Conservation (phyloP, 23 red algal genomes). For the Porphyridium purpureum region DNA sequence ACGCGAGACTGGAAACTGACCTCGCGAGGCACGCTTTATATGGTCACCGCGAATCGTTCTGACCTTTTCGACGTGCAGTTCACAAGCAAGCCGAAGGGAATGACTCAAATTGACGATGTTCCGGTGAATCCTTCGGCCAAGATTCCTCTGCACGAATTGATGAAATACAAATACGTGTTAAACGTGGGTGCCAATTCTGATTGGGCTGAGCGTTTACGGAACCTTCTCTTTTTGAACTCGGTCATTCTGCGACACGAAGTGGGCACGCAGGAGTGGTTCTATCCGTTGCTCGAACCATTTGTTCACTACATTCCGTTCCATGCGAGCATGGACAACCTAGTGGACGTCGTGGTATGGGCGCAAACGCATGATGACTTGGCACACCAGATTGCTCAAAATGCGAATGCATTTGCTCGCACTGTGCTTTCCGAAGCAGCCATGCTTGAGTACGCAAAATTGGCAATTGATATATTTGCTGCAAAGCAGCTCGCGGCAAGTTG, state of each 20-base stretch:
- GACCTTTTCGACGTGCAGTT: conserved; percentile 37
- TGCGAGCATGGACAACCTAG: conserved; percentile 19
- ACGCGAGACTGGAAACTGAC: conserved; percentile 18
- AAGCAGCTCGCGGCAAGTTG: too few species aligned
- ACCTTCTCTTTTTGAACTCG: conserved; percentile 18
- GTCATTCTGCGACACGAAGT: conserved; percentile 19
- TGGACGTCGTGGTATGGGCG: conserved; percentile 25
- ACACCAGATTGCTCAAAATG: conserved; percentile 9
- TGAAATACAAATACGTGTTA: conserved; percentile 27
- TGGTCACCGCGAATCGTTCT: background rate
- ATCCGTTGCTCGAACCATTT: conserved; percentile 31
- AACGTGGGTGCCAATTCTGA: conserved; percentile 39
- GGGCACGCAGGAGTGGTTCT: conserved; percentile 43
- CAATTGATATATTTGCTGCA: conserved; percentile 14
- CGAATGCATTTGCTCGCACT: conserved; percentile 27
- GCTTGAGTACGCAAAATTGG: conserved; percentile 23
- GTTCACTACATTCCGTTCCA: conserved; percentile 32
- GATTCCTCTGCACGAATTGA: conserved; percentile 21
- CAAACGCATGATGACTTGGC: conserved; percentile 8
- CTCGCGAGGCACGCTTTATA: conserved; percentile 25
- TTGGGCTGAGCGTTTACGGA: conserved; percentile 45
- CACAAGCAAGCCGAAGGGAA: too few species aligned
- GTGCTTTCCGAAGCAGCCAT: conserved; percentile 23
- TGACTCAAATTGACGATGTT: too few species aligned
- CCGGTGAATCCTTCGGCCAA: background rate